Evolutionary conservation across 2,329 filamentous ascomycete genomes (phyloP), one percentile per base, ranked within the genome.

Genomic region (Ceratocystis lukuohia): DNA sequence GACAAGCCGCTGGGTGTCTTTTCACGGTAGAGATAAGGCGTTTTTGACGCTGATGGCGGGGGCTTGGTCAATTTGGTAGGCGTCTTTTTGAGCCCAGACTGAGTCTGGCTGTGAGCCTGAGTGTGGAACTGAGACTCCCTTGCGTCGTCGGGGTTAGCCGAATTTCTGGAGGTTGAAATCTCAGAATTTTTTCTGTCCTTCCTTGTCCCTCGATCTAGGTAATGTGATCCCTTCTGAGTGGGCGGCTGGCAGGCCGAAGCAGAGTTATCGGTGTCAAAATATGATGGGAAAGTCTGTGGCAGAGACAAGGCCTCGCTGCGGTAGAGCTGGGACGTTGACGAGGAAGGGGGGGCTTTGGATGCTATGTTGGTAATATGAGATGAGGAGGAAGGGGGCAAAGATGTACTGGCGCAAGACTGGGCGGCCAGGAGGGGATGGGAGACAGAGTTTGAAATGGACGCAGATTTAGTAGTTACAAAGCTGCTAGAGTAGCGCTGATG

Each of bases 21-120:
- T 44, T 68, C 67, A n/a, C 50, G 41, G 25, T 66, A 48, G 12
- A 68, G 57, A 59, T 66, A 68, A 12, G 67, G 67, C 1, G 67
- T 68, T 28, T 66, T 66, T 28, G 64, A 66, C 12, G 67, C 67
- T 30, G 67, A 68, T 45, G 67, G 67, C 25, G 67, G 67, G 4
- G 65, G 65, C 62, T 68, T 68, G 22, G 44, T 44, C n/a, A 66
- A 56, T 7, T 62, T 66, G 15, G 44, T 8, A 5, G 37, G 37
- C 12, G 65, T n/a, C 44, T 50, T 65, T 22, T 59, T 59, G 8
- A 20, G 20, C 25, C 20, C 25, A 56, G 53, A 33, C 22, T 62
- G 65, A 33, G 46, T 48, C 46, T 61, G 50, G 12, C 37, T 41
- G 37, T 41, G 37, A 56, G 64, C 28, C 22, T 62, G 65, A 22